These are phyloP conservation scores for Cadophora sp. DNA, from an alignment of 2,329 filamentous ascomycete genomes.

Conservation along the genomic window DNA sequence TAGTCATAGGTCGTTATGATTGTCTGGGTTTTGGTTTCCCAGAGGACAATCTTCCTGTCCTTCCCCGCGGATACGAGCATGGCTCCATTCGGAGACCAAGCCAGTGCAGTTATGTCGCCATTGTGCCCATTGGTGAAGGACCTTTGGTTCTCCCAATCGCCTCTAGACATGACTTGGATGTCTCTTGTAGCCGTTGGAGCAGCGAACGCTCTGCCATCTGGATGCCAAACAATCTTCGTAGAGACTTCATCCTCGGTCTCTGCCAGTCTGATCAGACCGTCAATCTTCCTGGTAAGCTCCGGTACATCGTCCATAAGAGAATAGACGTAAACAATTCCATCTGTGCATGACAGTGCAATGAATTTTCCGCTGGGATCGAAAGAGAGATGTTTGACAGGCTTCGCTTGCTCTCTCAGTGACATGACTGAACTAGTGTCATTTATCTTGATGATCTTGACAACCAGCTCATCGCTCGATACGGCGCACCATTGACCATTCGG, in stretches of 20 bases:
- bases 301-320: slow-evolving; percentile 80
- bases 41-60: slow-evolving; percentile 76
- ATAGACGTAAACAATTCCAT: slow-evolving; percentile 91
- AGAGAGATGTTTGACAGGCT: slow-evolving; percentile 88
- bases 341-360: slow-evolving; percentile 82
- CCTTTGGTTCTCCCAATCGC: slow-evolving; percentile 88
- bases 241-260: slow-evolving; percentile 81
- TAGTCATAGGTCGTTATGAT: slow-evolving; percentile 81
- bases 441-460: slow-evolving; percentile 86
- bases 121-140: slow-evolving; percentile 80
- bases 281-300: slow-evolving; percentile 81
- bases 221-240: slow-evolving; percentile 85
- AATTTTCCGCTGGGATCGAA: slow-evolving; percentile 83
- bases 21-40: slow-evolving; percentile 89
- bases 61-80: slow-evolving; percentile 76
- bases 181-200: slow-evolving; percentile 82
- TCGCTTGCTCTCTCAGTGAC: slow-evolving; percentile 81
- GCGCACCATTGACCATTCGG: slow-evolving; percentile 86
- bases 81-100: slow-evolving; percentile 95
- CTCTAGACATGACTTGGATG: slow-evolving; percentile 85
- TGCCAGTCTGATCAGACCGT: slow-evolving; percentile 81
- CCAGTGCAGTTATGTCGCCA: slow-evolving; percentile 82
- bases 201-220: slow-evolving; percentile 90
- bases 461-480: slow-evolving; percentile 94
- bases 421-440: slow-evolving; percentile 78